These are phyloP conservation scores for Mycena indigotica DNA, from an alignment of 768 basidiomycete species.

Conservation along the genomic window DNA sequence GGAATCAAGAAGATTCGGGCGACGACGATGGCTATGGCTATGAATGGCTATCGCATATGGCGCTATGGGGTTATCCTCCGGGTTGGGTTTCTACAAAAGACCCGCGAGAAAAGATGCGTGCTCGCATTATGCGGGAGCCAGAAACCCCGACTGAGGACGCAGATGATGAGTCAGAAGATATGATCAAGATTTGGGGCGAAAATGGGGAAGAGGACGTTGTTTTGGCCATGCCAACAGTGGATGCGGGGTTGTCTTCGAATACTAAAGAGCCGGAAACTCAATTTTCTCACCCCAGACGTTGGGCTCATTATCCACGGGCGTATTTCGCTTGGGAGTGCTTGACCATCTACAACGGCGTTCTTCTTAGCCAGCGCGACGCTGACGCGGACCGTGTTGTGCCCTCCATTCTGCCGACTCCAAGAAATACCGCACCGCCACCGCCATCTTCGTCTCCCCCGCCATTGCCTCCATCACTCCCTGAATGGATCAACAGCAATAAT, in stretches of 20 bases:
- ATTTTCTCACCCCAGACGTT: constrained; percentile 3
- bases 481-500: background rate
- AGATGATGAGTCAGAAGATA: constrained; percentile 37
- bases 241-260: constrained; percentile 8
- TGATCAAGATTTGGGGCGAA: constrained; percentile 27
- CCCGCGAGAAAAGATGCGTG: constrained; percentile 52
- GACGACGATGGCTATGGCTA: constrained; percentile 30
- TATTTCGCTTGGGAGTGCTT: constrained; percentile 22
- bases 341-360: constrained; percentile 29
- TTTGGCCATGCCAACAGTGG: background rate
- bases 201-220: constrained; percentile 13
- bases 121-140: constrained; percentile 48
- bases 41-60: constrained; percentile 65
- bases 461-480: background rate
- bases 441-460: background rate
- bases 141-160: constrained; percentile 31
- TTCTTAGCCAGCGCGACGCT: constrained; percentile 37
- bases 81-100: constrained; percentile 62
- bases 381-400: too few species aligned
- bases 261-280: too few species aligned
- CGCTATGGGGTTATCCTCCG: constrained; percentile 75
- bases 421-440: constrained; percentile 5
- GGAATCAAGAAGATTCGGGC: constrained; percentile 48
- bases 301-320: constrained; percentile 15
- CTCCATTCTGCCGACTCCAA: constrained; percentile 17